Conservation (phyloP, 148 eudicot species). For the Camellia sinensis region DNA sequence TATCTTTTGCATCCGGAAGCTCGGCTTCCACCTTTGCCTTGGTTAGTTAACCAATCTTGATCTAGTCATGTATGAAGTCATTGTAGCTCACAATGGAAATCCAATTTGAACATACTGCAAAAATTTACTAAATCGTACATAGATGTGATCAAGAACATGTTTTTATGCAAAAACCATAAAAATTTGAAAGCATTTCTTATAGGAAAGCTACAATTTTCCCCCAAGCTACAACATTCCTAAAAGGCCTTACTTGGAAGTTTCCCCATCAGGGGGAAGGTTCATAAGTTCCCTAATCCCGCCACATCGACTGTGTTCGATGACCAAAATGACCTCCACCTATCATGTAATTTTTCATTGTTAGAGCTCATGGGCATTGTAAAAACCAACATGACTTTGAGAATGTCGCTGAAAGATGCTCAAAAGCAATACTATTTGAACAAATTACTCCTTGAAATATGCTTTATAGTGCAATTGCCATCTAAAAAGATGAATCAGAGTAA, state of each 20-base stretch:
- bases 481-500: too few species aligned
- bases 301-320: conserved; percentile 36
- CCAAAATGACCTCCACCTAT: conserved; percentile 31
- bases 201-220: too few species aligned
- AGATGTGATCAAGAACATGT: not conserved
- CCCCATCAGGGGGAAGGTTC: conserved; percentile 5
- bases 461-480: too few species aligned
- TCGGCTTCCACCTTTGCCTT: conserved; percentile 19
- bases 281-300: conserved; percentile 34
- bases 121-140: not conserved
- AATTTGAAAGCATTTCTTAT: too few species aligned
- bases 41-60: conserved; percentile 25
- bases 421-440: too few species aligned
- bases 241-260: conserved; percentile 16
- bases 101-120: not conserved
- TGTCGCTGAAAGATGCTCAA: too few species aligned
- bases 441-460: too few species aligned
- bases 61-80: conserved; percentile 33
- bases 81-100: conserved; percentile 9
- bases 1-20: not conserved
- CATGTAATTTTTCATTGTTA: not conserved
- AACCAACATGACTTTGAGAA: too few species aligned
- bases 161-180: too few species aligned
- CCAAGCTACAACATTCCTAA: too few species aligned
- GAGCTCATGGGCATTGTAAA: too few species aligned